phyloP scores from a whole-genome alignment of 2,329 filamentous ascomycete species.

The Botrytis aclada region DNA sequence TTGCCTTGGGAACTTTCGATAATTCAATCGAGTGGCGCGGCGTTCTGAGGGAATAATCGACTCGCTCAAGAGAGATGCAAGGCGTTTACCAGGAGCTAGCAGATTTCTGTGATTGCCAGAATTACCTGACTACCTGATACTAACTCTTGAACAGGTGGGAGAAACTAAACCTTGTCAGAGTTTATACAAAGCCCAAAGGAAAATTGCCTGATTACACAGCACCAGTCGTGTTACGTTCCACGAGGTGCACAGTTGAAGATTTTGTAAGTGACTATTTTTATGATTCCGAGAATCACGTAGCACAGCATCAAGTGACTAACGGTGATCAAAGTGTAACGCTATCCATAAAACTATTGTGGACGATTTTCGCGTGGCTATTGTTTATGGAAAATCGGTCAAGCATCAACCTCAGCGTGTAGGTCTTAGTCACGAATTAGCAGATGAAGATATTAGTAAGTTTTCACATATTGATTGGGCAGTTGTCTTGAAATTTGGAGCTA shows the following conservation, averaged over 20 bases:
- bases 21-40: not conserved
- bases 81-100: conserved; percentile 1
- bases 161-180: conserved; percentile 82
- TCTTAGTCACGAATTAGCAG: conserved; percentile 82
- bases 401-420: conserved; percentile 97
- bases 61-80: conserved; percentile 6
- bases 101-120: not conserved
- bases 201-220: conserved; percentile 87
- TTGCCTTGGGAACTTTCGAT: not conserved
- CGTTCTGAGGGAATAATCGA: not conserved
- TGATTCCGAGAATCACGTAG: conserved; percentile 12
- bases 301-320: conserved; percentile 19
- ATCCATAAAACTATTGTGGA: conserved; percentile 97
- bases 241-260: conserved; percentile 87
- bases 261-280: conserved; percentile 65
- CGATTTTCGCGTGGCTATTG: conserved; percentile 91
- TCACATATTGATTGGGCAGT: not conserved
- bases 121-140: conserved; percentile 11
- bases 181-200: conserved; percentile 98
- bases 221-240: conserved; percentile 83
- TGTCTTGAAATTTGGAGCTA: not conserved
- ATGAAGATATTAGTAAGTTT: conserved; percentile 78
- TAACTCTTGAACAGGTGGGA: conserved; percentile 64
- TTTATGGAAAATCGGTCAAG: conserved; percentile 97
- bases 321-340: conserved; percentile 73